Evolutionary conservation across 352 stramenopile genomes (phyloP), one percentile per base, ranked within the genome.

Genomic region (Phytophthora pluvialis): DNA sequence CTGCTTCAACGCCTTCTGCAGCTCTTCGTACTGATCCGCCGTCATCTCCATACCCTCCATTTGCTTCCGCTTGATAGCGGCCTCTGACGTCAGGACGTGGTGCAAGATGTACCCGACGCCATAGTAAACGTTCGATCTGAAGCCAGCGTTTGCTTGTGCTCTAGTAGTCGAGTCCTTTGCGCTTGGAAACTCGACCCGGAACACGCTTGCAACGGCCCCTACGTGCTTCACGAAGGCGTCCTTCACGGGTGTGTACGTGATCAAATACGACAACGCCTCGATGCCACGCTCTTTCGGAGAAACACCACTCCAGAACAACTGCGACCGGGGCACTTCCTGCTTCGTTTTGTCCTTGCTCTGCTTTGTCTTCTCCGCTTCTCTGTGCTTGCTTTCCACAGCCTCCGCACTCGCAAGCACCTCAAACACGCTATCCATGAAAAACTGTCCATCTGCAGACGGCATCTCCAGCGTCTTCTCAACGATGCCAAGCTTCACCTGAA

Each of bases 21-120:
- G 79, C 72, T 99, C 88, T 82, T 99, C 96, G 73, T 99, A 99
- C 75, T 99, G 95, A 60, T 99, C 96, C 32, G 95, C 86, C 0
- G 95, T 98, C 57, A 99, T 93, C 63, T 99, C 96, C 80, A 98
- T 98, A 9, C 95, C 94, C 31, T 95, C 85, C 80, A 99, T 98
- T 63, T 98, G 90, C 78, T 99, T 97, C 56, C 92, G 97, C 51
- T 97, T 96, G 5, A 99, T 81, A 46, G 96, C 91, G 52, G 97
- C 81, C 60, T 98, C 93, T 28, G 93, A 97, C 21, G 97, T 98
- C 25, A 97, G 77, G 15, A 98, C 76, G 64, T 98, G 86, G 49
- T 97, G 89, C 49, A 99, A 91, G 31, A 98, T 96, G 51, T 96
- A 97, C 9, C 94, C 94, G 33, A 99, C 86, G 15, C 94, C 96